Evolutionary conservation across 345 rosid species (phyloP).

Genomic region (Moricandia arvensis): DNA sequence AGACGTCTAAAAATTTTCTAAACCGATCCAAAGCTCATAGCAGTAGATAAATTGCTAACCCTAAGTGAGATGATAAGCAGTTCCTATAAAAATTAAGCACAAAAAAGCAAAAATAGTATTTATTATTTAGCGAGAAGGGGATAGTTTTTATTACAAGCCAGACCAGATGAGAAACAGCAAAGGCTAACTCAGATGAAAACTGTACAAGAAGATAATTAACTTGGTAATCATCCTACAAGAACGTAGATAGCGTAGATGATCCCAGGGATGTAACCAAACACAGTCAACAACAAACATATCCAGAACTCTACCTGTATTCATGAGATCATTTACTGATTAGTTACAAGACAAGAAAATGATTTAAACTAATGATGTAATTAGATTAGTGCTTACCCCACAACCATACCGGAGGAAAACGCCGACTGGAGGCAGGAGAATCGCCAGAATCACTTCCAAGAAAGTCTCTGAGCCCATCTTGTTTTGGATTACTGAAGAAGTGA

Average conservation of each 20-base stretch:
- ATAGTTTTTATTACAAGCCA: conserved; percentile 4
- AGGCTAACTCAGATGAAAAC: conserved; percentile 10
- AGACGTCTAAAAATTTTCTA: not conserved
- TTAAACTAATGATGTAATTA: not conserved
- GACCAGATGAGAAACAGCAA: conserved; percentile 2
- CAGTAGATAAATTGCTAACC: not conserved
- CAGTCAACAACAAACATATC: conserved; percentile 76
- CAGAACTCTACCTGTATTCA: conserved; percentile 80
- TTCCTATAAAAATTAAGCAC: not conserved
- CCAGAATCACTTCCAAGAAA: conserved; percentile 72
- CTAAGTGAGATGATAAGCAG: not conserved
- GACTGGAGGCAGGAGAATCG: conserved; percentile 86
- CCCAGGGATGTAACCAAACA: conserved; percentile 81
- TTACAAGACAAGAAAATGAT: not conserved
- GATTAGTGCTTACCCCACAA: conserved; percentile 57
- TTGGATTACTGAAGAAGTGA: not conserved
- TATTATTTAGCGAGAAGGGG: not conserved
- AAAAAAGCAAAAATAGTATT: not conserved
- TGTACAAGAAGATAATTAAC: conserved; percentile 22
- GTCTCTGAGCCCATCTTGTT: conserved; percentile 73
- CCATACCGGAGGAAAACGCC: conserved; percentile 96
- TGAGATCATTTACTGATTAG: not conserved
- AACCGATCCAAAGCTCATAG: not conserved
- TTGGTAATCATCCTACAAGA: conserved; percentile 49
- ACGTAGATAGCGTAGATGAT: conserved; percentile 85